Base-by-base conservation (phyloP, 2,329 filamentous ascomycete species). In the Fusarium floridanum region DNA sequence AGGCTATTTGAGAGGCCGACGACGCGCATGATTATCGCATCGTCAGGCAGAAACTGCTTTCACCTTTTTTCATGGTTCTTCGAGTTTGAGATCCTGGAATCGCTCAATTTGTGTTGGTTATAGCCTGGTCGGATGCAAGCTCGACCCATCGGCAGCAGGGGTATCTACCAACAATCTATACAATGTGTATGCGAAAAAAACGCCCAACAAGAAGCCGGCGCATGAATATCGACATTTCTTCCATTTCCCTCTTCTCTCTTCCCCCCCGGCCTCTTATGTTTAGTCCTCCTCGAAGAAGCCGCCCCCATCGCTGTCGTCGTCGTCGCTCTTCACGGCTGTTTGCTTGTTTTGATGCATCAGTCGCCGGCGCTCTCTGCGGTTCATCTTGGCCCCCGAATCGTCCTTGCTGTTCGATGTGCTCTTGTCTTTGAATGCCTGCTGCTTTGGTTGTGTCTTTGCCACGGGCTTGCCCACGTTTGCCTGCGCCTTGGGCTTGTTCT, bases 271-370 rank as follows among this genome's bases (percentile, higher is more conserved):
- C 39, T n/a, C 32, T 53, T 22, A 11, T 32, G 24, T 27, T 63
- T 45, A 76, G 22, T 45, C 64, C 41, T 78, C 69, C 76, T 91
- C 88, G 76, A 92, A 91, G 82, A 92, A 92, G 14, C 89, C 88
- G 11, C 86, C 88, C 24, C 87, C 88, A 63, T 86, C 89, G 17
- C 88, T 88, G 66, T 86, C 85, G 24, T 85, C 86, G 20, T 85
- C 86, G 22, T 86, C 85, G 48, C 82, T 81, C 24, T 82, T 81
- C n/a, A 75, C 74, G 37, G 62, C 74, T 32, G 79, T 62, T 65
- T 82, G 78, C 77, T 76, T 72, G 43, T 79, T 68, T 73, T 83
- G 78, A 59, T 80, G 82, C 80, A 83, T 82, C 53, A 80, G 76
- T 56, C 78, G 78, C 61, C 80, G 82, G 66, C 81, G 76, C 70